These are phyloP conservation scores for Capniomyces stellatus DNA, from an alignment of 371 early-diverging fungal genomes.

Conservation along the genomic window DNA sequence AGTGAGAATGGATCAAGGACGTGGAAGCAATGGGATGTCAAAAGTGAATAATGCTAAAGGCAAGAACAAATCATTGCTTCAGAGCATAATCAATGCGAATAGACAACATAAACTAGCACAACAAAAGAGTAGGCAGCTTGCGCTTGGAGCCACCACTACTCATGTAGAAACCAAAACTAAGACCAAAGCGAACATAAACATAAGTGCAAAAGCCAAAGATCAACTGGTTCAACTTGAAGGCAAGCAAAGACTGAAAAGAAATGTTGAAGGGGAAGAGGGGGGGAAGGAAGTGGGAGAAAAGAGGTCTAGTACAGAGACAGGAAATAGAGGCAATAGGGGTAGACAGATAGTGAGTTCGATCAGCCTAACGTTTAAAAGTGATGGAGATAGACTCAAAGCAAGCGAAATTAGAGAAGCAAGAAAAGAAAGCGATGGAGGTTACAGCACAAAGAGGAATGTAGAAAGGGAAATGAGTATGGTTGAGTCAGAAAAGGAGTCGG, in stretches of 20 bases:
- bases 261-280: not conserved
- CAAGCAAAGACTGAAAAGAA: not conserved
- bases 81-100: conserved; percentile 19
- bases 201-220: too few species aligned
- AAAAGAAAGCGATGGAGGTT: not conserved
- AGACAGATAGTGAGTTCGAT: not conserved
- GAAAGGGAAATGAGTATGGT: not conserved
- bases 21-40: too few species aligned
- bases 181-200: too few species aligned
- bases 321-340: not conserved
- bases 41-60: not conserved
- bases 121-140: not conserved
- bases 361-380: too few species aligned
- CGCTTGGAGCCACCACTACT: not conserved
- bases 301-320: not conserved
- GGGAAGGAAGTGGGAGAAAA: not conserved
- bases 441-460: not conserved
- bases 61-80: conserved; percentile 15
- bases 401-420: not conserved
- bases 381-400: not conserved
- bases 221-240: too few species aligned
- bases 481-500: not conserved
- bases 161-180: not conserved
- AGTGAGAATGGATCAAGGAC: too few species aligned
- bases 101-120: conserved; percentile 13